These are phyloP conservation scores for Fusarium odoratissimum DNA, from an alignment of 2,329 filamentous ascomycete genomes.

Conservation along the genomic window DNA sequence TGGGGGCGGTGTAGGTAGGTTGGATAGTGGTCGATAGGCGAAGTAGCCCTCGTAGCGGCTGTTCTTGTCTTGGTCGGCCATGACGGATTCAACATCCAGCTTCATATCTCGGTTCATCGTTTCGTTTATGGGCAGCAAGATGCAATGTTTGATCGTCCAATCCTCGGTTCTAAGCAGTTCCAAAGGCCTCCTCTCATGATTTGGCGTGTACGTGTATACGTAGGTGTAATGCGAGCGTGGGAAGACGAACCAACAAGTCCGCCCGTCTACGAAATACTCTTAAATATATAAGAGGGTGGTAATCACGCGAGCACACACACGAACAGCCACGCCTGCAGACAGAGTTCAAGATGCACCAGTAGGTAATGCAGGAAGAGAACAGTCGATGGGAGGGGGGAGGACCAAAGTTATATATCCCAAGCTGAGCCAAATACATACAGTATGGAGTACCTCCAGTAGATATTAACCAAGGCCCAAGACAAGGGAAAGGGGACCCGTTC, in stretches of 20 bases:
- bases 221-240: constrained; percentile 16
- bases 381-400: constrained; percentile 28
- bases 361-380: constrained; percentile 15
- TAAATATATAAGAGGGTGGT: constrained; percentile 22
- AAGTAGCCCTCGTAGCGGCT: constrained; percentile 61
- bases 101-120: constrained; percentile 42
- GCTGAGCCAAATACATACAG: constrained; percentile 20
- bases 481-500: constrained; percentile 37
- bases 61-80: constrained; percentile 31
- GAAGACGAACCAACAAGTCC: constrained; percentile 17
- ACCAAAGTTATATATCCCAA: constrained; percentile 44
- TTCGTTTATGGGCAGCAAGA: constrained; percentile 17
- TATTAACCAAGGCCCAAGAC: constrained; percentile 36
- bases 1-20: constrained; percentile 73
- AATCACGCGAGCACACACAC: constrained; percentile 46
- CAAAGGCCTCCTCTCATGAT: constrained; percentile 40
- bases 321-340: constrained; percentile 34
- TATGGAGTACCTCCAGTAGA: constrained; percentile 35
- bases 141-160: constrained; percentile 33
- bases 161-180: constrained; percentile 37
- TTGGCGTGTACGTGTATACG: constrained; percentile 29
- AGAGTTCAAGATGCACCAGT: constrained; percentile 28
- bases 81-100: constrained; percentile 18
- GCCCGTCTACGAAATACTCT: constrained; percentile 40
- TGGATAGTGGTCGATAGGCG: constrained; percentile 75